Evolutionary conservation across 106 monocot species (phyloP).

Genomic region (Triglochin maritima): DNA sequence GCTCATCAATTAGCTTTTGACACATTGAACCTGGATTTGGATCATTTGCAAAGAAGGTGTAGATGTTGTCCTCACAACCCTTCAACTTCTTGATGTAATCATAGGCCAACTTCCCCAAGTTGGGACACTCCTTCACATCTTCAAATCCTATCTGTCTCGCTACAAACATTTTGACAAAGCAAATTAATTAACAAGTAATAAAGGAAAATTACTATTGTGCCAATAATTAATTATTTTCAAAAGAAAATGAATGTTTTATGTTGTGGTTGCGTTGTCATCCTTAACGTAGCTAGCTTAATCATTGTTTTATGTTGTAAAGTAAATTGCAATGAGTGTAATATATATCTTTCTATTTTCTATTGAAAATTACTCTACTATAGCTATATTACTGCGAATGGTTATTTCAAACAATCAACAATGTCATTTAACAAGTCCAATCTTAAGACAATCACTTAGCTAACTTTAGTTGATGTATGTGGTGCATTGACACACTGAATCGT

Average conservation of each 20-base stretch:
- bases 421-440: no score
- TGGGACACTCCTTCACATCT: conserved; percentile 47
- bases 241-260: not conserved
- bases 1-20: conserved; percentile 64
- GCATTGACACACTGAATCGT: no score
- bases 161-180: conserved; percentile 15
- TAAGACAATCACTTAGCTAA: no score
- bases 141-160: conserved; percentile 77
- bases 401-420: no score
- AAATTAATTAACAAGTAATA: not conserved
- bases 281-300: not conserved
- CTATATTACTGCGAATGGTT: no score
- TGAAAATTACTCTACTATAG: no score
- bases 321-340: not conserved
- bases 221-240: not conserved
- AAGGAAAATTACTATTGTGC: not conserved
- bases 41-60: conserved; percentile 40
- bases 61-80: conserved; percentile 60
- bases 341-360: not conserved
- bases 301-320: not conserved
- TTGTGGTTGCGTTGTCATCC: no score
- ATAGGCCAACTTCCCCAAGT: conserved; percentile 51
- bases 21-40: conserved; percentile 40
- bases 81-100: conserved; percentile 53
- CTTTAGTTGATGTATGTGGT: no score